phyloP scores from a whole-genome alignment of 129 eudicot genomes.

The Artemisia annua region DNA sequence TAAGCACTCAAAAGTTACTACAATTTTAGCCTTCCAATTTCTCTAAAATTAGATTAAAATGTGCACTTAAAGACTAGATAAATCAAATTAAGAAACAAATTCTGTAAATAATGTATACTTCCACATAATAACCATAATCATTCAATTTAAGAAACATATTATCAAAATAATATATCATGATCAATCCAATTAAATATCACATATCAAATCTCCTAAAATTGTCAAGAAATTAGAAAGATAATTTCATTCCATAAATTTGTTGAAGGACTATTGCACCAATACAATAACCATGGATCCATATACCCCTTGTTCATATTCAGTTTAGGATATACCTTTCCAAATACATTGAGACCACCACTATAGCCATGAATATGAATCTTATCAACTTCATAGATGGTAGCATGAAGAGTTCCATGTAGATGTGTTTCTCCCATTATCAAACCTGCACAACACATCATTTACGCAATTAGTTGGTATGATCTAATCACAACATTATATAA shows the following conservation, averaged over 20 bases:
- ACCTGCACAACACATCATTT: conserved; percentile 26
- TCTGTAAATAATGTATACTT: not conserved
- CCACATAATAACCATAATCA: conserved; percentile 6
- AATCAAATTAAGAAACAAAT: conserved; percentile 7
- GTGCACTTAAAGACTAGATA: conserved; percentile 5
- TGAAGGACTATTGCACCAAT: not conserved
- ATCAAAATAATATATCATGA: not conserved
- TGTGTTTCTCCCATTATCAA: conserved; percentile 46
- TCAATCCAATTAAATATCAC: not conserved
- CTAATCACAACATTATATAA: conserved; percentile 11
- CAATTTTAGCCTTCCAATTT: too few relatives aligned
- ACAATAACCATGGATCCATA: not conserved
- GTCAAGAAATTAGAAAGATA: not conserved
- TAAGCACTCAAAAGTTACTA: too few relatives aligned
- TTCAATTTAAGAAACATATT: conserved; percentile 12
- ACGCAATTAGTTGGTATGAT: conserved; percentile 13
- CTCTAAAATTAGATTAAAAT: not conserved
- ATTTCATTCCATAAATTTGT: not conserved
- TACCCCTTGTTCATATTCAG: too few relatives aligned
- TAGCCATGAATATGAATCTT: conserved; percentile 44
- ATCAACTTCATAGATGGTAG: conserved; percentile 69
- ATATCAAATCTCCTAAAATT: not conserved
- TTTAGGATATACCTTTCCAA: conserved; percentile 41
- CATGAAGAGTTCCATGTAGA: conserved; percentile 81
- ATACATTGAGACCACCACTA: conserved; percentile 37